phyloP scores from a whole-genome alignment of 2,329 filamentous ascomycete species.

The Aureobasidium leucospermi region DNA sequence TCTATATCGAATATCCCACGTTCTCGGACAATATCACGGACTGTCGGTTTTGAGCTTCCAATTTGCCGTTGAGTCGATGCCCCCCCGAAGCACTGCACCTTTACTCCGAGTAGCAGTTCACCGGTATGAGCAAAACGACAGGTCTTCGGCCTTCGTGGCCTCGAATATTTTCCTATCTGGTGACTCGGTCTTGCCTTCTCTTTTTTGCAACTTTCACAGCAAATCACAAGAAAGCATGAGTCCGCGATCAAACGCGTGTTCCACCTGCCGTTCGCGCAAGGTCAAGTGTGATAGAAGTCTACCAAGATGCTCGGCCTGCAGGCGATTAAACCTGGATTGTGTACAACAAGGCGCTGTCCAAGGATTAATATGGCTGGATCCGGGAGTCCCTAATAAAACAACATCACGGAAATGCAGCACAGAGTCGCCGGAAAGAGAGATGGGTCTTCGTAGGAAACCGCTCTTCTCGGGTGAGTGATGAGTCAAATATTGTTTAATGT shows the following conservation, averaged over 20 bases:
- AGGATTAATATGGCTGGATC: constrained; percentile 12
- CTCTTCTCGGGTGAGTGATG: neutral
- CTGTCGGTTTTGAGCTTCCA: constrained; percentile 12
- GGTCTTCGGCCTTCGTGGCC: constrained; percentile 10
- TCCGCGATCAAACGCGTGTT: constrained; percentile 11
- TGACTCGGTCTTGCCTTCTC: constrained; percentile 10
- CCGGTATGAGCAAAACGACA: constrained; percentile 12
- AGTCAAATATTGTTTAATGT: neutral
- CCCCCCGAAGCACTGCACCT: neutral
- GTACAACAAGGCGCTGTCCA: constrained; percentile 12
- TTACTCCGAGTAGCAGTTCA: constrained; percentile 10
- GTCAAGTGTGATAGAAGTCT: constrained; percentile 12
- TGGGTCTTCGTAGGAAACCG: constrained; percentile 7
- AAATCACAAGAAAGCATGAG: constrained; percentile 4
- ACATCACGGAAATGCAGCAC: constrained; percentile 7
- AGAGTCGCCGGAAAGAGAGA: constrained; percentile 9
- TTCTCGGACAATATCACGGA: neutral
- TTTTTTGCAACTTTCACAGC: constrained; percentile 3
- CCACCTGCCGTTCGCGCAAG: constrained; percentile 11
- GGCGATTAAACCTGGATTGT: constrained; percentile 9
- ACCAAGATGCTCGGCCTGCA: constrained; percentile 13
- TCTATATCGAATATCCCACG: neutral
- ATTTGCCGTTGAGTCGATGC: constrained; percentile 4
- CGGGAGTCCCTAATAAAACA: neutral
- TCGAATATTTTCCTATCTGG: constrained; percentile 4